These are phyloP conservation scores for Brassica napus DNA, from an alignment of 345 rosid species.

Conservation along the genomic window DNA sequence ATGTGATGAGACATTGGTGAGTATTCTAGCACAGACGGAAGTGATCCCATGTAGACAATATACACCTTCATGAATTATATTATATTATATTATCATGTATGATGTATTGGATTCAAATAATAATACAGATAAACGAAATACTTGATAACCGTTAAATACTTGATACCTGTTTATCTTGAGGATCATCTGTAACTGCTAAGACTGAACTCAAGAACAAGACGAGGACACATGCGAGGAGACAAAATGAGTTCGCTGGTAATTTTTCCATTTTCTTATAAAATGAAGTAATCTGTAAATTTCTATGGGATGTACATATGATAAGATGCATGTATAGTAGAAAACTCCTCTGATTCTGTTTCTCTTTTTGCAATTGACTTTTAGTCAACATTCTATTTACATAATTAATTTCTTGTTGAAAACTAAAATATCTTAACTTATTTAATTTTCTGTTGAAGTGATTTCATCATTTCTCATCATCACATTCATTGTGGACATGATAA, in stretches of 20 bases:
- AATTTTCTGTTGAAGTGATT: no score
- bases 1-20: conserved; percentile 36
- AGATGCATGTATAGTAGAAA: background rate
- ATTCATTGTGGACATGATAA: no score
- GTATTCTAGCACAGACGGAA: conserved; percentile 33
- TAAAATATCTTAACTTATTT: no score
- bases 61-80: conserved; percentile 34
- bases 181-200: conserved; percentile 13
- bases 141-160: background rate
- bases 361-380: background rate
- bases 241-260: background rate
- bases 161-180: conserved; percentile 15
- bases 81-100: background rate
- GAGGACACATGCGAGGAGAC: background rate
- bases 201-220: conserved; percentile 10
- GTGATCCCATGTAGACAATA: conserved; percentile 49
- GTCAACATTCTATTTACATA: no score
- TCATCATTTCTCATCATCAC: no score
- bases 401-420: no score
- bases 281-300: background rate
- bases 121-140: background rate
- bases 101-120: background rate
- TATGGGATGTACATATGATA: background rate
- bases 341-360: background rate
- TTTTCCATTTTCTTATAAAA: background rate